Base-by-base conservation (phyloP, 2,329 filamentous ascomycete genomes). In the Drechmeria coniospora region DNA sequence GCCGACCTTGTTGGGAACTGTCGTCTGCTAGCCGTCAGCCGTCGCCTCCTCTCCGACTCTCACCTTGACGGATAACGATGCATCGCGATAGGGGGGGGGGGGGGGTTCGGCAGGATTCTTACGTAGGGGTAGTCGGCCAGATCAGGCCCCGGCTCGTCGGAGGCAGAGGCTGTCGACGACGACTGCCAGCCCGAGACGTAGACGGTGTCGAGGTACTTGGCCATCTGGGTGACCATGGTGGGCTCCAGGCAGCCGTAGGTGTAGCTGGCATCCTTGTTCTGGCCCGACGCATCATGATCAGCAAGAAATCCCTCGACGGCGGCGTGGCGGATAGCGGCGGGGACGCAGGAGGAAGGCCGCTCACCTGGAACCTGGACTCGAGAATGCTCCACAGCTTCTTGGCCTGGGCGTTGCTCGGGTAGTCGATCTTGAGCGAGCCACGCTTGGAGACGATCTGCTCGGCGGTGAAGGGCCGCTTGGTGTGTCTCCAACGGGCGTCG, bases 151-250 rank as follows among this genome's bases (percentile, higher is more conserved):
- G 90, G 90, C 63, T 98, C 90, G 45, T 98, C 84, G 6, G 86
- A 87, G 2, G 84, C 72, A 3, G 87, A 94, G 27, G 90, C 90
- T 6, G 90, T 98, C 15, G 86, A 94, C 2, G 87, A 95, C 39
- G 82, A 93, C 59, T 98, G 90, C 90, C 90, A 98, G 38, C 90
- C 90, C 30, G 90, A 95, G 36, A 98, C 90, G 54, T 98, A 98
- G 51, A 98, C 82, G 19, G 90, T 98, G 51, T 98, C 90, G 36
- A 98, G 68, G 56, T 92, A 95, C 59, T 95, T 93, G 45, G 87
- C 87, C 90, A 98, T 98, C 57, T 98, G 90, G 16, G 90, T 95
- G 51, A 98, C 71, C 81, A 94, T 94, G 31, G 92, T 93, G 8
- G 90, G 90, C 51, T 98, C 90, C 39, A 98, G 67, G 59, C 90